Evolutionary conservation across 1,284 basidiomycete genomes (phyloP), one percentile per base, ranked within the genome.

Genomic region (Apiotrichum veenhuisii): DNA sequence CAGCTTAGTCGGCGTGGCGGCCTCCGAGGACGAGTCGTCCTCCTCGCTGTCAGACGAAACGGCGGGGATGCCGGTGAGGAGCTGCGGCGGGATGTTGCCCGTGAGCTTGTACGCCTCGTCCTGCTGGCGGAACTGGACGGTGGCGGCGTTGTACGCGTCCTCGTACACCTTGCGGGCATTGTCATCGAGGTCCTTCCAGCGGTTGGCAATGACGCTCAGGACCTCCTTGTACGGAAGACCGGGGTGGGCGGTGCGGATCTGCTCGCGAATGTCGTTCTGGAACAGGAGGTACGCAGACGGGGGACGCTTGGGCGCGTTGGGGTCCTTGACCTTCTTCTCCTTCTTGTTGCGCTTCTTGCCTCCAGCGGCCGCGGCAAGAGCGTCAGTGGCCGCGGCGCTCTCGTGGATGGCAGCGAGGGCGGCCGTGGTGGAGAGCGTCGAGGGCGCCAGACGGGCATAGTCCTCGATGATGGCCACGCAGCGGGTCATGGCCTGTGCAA

Each of bases 211-310:
- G 64, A 87, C 74, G 45, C 75, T 74, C 62, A 94, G 78, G 26
- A 95, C 78, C 61, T 94, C 91, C 54, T 82, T 77, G 71, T 94
- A 87, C 42, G 82, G 76, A 58, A 90, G 77, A 12, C 78, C 77
- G 4, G 89, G 87, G 72, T 88, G 79, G 64, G 82, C 77, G 47
- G 79, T 79, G 44, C 66, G 61, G 40, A 77, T 64, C 62, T 83
- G 79, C 61, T 85, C 84, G 68, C 93, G 87, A 58, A 93, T 82
- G 43, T 90, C 87, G 74, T 97, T 97, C 78, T 97, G 95, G 83
- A 89, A 98, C 67, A 96, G 81, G 72, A 98, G 85, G 80, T 97
- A 98, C 20, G 93, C 93, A 20, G 91, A 91, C 22, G 93, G 84
- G 26, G 95, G 92, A 18, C 92, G 86, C 78, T 96, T 97, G 42